These are phyloP conservation scores for Blastosporella zonata DNA, from an alignment of 1,284 basidiomycete genomes.

Conservation along the genomic window DNA sequence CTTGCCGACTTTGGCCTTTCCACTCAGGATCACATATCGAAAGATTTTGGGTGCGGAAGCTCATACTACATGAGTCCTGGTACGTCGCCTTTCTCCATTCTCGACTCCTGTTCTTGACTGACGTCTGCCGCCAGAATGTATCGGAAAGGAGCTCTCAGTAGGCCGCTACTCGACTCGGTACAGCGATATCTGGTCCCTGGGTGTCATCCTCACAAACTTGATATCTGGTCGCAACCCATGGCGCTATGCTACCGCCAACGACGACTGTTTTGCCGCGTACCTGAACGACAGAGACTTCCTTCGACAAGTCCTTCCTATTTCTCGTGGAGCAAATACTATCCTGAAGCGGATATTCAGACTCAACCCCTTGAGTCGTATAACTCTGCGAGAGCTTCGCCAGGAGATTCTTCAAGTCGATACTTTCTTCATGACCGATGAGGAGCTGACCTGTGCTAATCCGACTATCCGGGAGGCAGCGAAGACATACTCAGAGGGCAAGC, in stretches of 20 bases:
- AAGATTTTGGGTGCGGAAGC: slow-evolving; percentile 79
- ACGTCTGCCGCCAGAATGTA: slow-evolving; percentile 58
- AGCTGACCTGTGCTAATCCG: slow-evolving; percentile 40
- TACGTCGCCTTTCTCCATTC: slow-evolving; percentile 31
- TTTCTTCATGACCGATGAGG: slow-evolving; percentile 64
- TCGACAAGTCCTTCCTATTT: slow-evolving; percentile 71
- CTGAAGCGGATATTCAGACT: slow-evolving; percentile 57
- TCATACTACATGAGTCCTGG: slow-evolving; percentile 82
- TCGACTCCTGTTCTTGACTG: slow-evolving; percentile 2
- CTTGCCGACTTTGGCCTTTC: slow-evolving; percentile 87
- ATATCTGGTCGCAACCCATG: slow-evolving; percentile 88
- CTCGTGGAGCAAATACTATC: slow-evolving; percentile 50
- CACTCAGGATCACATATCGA: slow-evolving; percentile 60
- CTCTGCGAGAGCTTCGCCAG: slow-evolving; percentile 59
- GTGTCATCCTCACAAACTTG: slow-evolving; percentile 83
- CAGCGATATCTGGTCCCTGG: slow-evolving; percentile 92
- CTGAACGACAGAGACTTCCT: slow-evolving; percentile 68
- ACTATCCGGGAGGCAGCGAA: slow-evolving; percentile 19
- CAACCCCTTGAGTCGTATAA: slow-evolving; percentile 52
- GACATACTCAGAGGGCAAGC: slow-evolving; percentile 11
- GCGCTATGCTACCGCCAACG: slow-evolving; percentile 70
- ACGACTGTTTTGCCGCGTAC: slow-evolving; percentile 74
- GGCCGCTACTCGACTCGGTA: slow-evolving; percentile 68
- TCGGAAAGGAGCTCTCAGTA: slow-evolving; percentile 46
- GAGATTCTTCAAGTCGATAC: slow-evolving; percentile 56